These are phyloP conservation scores for Phytophthora sojae DNA, from an alignment of 352 stramenopile genomes.

Conservation along the genomic window DNA sequence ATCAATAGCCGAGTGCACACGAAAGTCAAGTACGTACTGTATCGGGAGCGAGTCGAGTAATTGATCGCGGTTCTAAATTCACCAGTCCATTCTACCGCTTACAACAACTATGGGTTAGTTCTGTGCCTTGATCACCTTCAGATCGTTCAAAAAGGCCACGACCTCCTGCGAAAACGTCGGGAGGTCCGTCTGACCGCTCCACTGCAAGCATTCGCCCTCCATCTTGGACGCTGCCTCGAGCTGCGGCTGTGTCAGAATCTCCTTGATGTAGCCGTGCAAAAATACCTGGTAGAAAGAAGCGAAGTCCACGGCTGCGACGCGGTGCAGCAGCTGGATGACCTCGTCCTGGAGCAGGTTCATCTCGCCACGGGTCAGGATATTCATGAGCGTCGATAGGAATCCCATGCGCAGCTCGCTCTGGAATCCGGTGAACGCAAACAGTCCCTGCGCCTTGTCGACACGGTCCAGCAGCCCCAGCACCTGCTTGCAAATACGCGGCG, in stretches of 20 bases:
- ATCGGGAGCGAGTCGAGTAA: not conserved
- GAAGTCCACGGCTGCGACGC: slow-evolving; percentile 78
- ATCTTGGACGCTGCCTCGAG: slow-evolving; percentile 57
- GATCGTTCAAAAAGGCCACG: slow-evolving; percentile 76
- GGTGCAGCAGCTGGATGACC: slow-evolving; percentile 72
- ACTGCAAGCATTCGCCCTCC: slow-evolving; percentile 70
- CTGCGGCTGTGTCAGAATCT: slow-evolving; percentile 66
- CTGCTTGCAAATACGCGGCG: slow-evolving; percentile 74
- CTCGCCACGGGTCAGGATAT: slow-evolving; percentile 76
- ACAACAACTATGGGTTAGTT: slow-evolving; percentile 29
- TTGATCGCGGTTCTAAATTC: not conserved
- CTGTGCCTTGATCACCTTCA: slow-evolving; percentile 79
- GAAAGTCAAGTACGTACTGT: no score
- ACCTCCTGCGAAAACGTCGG: slow-evolving; percentile 81
- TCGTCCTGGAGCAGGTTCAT: slow-evolving; percentile 86
- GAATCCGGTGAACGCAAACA: slow-evolving; percentile 82
- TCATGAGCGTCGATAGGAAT: slow-evolving; percentile 82
- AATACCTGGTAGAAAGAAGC: slow-evolving; percentile 81
- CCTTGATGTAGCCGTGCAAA: slow-evolving; percentile 64
- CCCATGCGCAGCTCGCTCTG: slow-evolving; percentile 75
- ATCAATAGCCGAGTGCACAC: no score
- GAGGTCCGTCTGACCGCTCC: slow-evolving; percentile 78
- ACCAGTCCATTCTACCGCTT: not conserved
- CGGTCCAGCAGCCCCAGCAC: slow-evolving; percentile 74
- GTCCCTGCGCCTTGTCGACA: slow-evolving; percentile 66